Base-by-base conservation (phyloP, 2,329 filamentous ascomycete genomes). In the Zarea fungicola region DNA sequence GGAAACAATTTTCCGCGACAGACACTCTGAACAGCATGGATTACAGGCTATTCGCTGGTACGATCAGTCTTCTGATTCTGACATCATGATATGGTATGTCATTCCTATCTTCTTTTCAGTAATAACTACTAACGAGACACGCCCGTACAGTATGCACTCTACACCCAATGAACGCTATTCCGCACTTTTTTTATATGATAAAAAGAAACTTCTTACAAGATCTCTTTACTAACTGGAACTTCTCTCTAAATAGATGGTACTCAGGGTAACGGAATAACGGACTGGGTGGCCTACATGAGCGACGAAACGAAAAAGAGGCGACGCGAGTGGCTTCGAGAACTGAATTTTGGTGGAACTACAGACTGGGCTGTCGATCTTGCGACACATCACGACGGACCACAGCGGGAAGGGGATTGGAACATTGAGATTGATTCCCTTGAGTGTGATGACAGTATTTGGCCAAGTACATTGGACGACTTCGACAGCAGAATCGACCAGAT, bases 341-440 rank as follows among this genome's bases (percentile, higher is more conserved):
- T 43, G 29, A 54, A 54, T 29, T 51, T 58, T 32, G 51, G 19
- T 1, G 56, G 55, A 5, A 57, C 52, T 11, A 53, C 48, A 5
- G 56, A 58, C 25, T 57, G 55, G 55, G 55, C 55, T 14, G 47
- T 54, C n/a, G 56, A 58, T 31, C 43, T 56, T 10, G 50, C 53
- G n/a, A 22, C 26, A 13, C 52, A 45, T 23, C 18, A 13, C 23
- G 23, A 35, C 11, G 29, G 19, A 4, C 9, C n/a, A 7, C 21
- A 32, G 31, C 10, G 5, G 32, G 32, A 16, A 35, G 32, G 16
- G 5, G 32, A 35, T 16, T 6, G 32, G 13, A 16, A 35, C 32
- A 19, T 35, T 8, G 13, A 35, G 5, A 35, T 19, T 35, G 32
- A 16, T 10, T 18, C 16, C 8, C 9, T 8, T 16, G 32, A 35